Evolutionary conservation across 371 early-diverging fungal genomes (phyloP).

Genomic region (Dinochytrium kinnereticum): DNA sequence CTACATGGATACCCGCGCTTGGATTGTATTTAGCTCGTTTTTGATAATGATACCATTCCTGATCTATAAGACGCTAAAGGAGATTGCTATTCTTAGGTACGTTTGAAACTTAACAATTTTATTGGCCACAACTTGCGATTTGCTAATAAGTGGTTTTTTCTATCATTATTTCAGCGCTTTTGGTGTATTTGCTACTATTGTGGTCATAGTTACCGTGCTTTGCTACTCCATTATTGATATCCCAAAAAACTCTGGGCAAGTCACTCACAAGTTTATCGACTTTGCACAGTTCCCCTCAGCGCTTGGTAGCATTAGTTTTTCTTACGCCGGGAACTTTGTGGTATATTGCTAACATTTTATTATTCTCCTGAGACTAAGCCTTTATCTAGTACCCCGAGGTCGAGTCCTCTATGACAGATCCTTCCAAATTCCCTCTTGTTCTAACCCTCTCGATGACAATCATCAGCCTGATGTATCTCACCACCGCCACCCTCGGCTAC

Average conservation of each 20-base stretch:
- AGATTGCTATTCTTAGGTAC: slow-evolving; percentile 65
- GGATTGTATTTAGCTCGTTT: slow-evolving; percentile 70
- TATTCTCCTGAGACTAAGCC: neutral
- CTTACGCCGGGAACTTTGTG: slow-evolving; percentile 59
- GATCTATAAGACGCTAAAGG: slow-evolving; percentile 71
- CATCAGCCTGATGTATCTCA: slow-evolving; percentile 75
- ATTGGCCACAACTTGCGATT: slow-evolving; percentile 40
- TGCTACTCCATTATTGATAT: slow-evolving; percentile 45
- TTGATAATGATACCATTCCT: slow-evolving; percentile 76
- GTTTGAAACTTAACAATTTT: slow-evolving; percentile 46
- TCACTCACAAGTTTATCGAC: slow-evolving; percentile 39
- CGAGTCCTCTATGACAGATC: slow-evolving; percentile 81
- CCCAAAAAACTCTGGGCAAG: slow-evolving; percentile 34
- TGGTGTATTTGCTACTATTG: slow-evolving; percentile 60
- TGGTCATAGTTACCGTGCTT: slow-evolving; percentile 60
- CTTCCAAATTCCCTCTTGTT: slow-evolving; percentile 74
- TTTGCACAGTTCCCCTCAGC: slow-evolving; percentile 42
- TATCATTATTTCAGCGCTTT: slow-evolving; percentile 47
- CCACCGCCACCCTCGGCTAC: slow-evolving; percentile 80
- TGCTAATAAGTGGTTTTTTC: too few species aligned
- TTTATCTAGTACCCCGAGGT: slow-evolving; percentile 70
- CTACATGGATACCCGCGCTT: slow-evolving; percentile 44
- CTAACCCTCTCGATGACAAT: slow-evolving; percentile 69
- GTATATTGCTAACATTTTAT: slow-evolving; percentile 16
- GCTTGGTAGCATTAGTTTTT: slow-evolving; percentile 56